phyloP scores from a whole-genome alignment of 169 alveolate species.

The Toxoplasma gondii region DNA sequence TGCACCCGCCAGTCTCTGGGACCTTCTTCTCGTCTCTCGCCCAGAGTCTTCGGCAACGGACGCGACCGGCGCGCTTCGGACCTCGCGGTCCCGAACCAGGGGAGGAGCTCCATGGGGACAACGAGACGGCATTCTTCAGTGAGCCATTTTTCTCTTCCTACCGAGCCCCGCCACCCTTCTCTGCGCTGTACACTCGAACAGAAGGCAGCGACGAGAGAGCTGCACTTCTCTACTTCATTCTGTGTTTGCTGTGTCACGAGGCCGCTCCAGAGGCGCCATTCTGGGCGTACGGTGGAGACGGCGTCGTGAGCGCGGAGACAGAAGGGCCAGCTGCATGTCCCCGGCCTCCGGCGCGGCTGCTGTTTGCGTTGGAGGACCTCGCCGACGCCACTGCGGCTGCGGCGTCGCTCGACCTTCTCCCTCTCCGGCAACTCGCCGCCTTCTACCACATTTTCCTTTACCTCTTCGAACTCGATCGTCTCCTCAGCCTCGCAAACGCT shows the following conservation, averaged over 20 bases:
- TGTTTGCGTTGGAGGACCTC: conserved; percentile 44
- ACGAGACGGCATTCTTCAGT: not conserved
- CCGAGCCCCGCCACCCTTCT: not conserved
- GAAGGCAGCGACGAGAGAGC: conserved; percentile 22
- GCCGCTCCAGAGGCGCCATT: conserved; percentile 17
- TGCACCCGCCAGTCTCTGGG: not conserved
- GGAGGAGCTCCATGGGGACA: not conserved
- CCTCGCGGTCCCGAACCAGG: not conserved
- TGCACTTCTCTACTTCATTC: conserved; percentile 13
- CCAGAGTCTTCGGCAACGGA: not conserved
- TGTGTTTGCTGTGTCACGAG: not conserved
- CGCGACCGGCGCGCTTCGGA: not conserved
- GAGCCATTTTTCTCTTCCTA: not conserved
- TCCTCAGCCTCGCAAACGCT: not conserved
- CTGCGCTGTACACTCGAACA: not conserved
- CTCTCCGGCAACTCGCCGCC: conserved; percentile 55
- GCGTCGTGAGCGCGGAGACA: not conserved
- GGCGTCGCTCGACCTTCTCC: conserved; percentile 62
- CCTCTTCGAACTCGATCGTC: conserved; percentile 40
- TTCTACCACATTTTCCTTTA: conserved; percentile 62
- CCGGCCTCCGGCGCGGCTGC: conserved; percentile 48
- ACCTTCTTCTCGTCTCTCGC: not conserved
- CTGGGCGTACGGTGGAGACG: not conserved
- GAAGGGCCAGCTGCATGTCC: not conserved
- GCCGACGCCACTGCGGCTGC: conserved; percentile 55